Percentiles rank a stretch among this genome's conserved stretches.
Evolutionary conservation across 2,329 filamentous ascomycete genomes (phyloP).

Genomic region (Plenodomus biglobosus): DNA sequence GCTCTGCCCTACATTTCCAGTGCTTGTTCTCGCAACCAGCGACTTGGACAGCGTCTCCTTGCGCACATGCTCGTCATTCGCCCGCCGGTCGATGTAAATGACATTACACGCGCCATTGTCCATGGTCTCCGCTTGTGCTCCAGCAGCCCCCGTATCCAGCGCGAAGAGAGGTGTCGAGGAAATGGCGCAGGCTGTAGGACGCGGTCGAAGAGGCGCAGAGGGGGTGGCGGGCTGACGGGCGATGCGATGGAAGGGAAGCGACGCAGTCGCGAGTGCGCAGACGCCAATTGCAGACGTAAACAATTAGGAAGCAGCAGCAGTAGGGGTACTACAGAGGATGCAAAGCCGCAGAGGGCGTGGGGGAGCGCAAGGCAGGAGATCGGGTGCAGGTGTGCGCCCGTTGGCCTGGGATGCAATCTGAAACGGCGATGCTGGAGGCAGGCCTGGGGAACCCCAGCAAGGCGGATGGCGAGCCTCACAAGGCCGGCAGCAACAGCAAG

Average conservation of each 20-base stretch:
- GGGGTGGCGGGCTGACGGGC: slow-evolving; percentile 25
- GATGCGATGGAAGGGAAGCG: slow-evolving; percentile 7
- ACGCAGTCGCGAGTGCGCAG: slow-evolving; percentile 7
- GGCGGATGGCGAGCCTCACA: slow-evolving; percentile 5
- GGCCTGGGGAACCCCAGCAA: slow-evolving; percentile 13
- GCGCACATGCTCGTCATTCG: slow-evolving; percentile 45
- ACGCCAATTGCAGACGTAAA: slow-evolving; percentile 18
- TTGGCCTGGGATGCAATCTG: slow-evolving; percentile 34
- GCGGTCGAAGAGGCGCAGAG: slow-evolving; percentile 32
- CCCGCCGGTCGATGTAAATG: slow-evolving; percentile 49
- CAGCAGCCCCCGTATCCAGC: slow-evolving; percentile 23
- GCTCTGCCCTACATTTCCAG: slow-evolving; percentile 36
- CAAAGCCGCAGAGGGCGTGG: slow-evolving; percentile 20
- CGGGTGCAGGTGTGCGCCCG: slow-evolving; percentile 19
- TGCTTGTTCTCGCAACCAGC: slow-evolving; percentile 36
- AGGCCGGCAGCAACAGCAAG: background rate
- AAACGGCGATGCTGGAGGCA: slow-evolving; percentile 34
- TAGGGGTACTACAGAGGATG: slow-evolving; percentile 11
- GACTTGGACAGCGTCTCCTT: slow-evolving; percentile 41
- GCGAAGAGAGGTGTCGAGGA: background rate
- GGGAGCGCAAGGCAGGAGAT: slow-evolving; percentile 10
- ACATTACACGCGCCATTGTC: slow-evolving; percentile 50
- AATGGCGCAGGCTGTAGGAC: background rate
- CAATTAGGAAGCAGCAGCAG: slow-evolving; percentile 7
- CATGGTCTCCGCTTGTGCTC: slow-evolving; percentile 41